Evolutionary conservation across 23 red algal species (phyloP).

Genomic region (Chondrus crispus): DNA sequence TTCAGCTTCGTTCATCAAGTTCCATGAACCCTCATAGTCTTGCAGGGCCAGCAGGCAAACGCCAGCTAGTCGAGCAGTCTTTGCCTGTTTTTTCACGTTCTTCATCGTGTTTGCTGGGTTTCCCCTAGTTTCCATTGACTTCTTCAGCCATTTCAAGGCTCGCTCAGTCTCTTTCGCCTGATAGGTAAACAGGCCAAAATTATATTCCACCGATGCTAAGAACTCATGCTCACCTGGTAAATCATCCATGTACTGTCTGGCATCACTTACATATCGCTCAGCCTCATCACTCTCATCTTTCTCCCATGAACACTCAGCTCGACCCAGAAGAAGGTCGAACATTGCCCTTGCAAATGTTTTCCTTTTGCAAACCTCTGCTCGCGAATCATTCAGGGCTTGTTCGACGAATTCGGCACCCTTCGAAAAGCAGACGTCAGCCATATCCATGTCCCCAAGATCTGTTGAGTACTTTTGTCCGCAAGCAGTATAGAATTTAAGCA

Average conservation of each 20-base stretch:
- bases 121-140: slow-evolving; percentile 51
- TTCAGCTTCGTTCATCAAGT: slow-evolving; percentile 63
- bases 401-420: slow-evolving; percentile 47
- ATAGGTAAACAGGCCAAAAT: slow-evolving; percentile 63
- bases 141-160: slow-evolving; percentile 54
- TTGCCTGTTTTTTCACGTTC: slow-evolving; percentile 58
- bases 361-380: not conserved
- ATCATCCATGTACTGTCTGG: slow-evolving; percentile 25
- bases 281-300: slow-evolving; percentile 19
- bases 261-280: slow-evolving; percentile 36
- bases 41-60: slow-evolving; percentile 65
- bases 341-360: slow-evolving; percentile 26
- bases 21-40: slow-evolving; percentile 56
- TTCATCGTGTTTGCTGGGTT: slow-evolving; percentile 7
- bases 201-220: slow-evolving; percentile 62
- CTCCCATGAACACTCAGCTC: slow-evolving; percentile 73
- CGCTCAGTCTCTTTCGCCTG: slow-evolving; percentile 35
- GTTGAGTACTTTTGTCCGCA: slow-evolving; percentile 57
- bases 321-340: slow-evolving; percentile 63
- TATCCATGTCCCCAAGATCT: slow-evolving; percentile 39
- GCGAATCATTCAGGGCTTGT: not conserved
- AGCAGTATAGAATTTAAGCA: slow-evolving; percentile 69
- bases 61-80: slow-evolving; percentile 50
- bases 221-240: slow-evolving; percentile 60
- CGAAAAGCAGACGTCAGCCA: slow-evolving; percentile 44